These are phyloP conservation scores for Saccharomycopsis sp. DNA, from an alignment of 805 yeast genomes.

Conservation along the genomic window DNA sequence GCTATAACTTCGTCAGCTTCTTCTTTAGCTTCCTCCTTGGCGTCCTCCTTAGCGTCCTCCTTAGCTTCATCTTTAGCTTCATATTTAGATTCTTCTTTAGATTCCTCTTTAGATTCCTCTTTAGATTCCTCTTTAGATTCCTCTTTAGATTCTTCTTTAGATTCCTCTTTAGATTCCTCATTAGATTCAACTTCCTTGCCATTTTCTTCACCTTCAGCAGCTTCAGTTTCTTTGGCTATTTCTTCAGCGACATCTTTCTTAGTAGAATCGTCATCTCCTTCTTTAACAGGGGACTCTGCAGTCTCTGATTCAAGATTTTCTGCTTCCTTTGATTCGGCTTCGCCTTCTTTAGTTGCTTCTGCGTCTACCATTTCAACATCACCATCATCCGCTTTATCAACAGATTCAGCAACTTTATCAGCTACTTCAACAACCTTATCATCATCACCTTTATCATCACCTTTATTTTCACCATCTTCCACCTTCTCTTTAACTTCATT, in stretches of 20 bases:
- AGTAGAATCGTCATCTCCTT: not conserved
- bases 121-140: too few species aligned
- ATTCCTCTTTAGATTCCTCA: too few species aligned
- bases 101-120: too few species aligned
- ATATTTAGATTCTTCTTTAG: not conserved
- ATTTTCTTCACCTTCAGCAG: not conserved
- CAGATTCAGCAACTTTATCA: not conserved
- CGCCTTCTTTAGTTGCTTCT: not conserved
- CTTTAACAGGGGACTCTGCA: not conserved
- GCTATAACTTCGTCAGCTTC: not conserved
- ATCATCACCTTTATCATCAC: not conserved
- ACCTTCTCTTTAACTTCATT: not conserved
- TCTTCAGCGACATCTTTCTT: not conserved
- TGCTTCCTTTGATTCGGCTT: not conserved
- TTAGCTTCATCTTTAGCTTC: not conserved
- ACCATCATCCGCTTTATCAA: not conserved
- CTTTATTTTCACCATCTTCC: not conserved
- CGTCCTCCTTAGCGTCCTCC: not conserved
- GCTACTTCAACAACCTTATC: not conserved
- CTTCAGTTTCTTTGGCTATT: not conserved
- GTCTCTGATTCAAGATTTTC: not conserved
- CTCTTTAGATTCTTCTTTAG: too few species aligned
- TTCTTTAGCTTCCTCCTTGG: not conserved
- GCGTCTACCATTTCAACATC: not conserved
- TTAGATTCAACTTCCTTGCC: not conserved